phyloP scores from a whole-genome alignment of 225 moss, liverwort and hornwort species.

The Marchantia polymorpha region DNA sequence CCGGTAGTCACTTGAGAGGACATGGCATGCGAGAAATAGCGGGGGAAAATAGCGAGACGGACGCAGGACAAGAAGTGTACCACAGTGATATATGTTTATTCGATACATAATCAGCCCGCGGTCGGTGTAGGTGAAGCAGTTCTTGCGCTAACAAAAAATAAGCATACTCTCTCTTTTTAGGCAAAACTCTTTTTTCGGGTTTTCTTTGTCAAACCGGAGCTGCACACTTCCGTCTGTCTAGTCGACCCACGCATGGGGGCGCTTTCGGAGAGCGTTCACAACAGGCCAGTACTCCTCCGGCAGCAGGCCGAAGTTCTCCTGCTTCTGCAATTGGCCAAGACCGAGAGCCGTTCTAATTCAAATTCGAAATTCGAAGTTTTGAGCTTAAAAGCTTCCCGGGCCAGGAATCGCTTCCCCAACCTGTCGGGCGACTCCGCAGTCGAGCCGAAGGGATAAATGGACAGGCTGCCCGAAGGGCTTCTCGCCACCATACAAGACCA shows the following conservation, averaged over 20 bases:
- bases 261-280: constrained; percentile 75
- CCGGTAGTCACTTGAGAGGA: too few species aligned
- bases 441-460: too few species aligned
- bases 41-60: too few species aligned
- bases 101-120: constrained; percentile 6
- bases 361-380: too few species aligned
- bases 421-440: too few species aligned
- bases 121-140: not conserved
- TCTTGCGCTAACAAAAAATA: constrained; percentile 18
- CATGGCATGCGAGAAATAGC: too few species aligned
- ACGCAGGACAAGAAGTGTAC: too few species aligned
- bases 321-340: constrained; percentile 57
- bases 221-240: constrained; percentile 30
- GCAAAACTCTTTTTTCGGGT: constrained; percentile 8
- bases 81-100: constrained; percentile 6
- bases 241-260: constrained; percentile 91
- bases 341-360: too few species aligned
- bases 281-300: constrained; percentile 82
- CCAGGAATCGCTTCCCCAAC: too few species aligned
- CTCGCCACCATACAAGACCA: too few species aligned
- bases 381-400: too few species aligned
- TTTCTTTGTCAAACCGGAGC: constrained; percentile 5
- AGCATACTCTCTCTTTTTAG: not conserved
- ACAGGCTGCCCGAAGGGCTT: too few species aligned
- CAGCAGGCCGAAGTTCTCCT: constrained; percentile 77